Percentiles rank a stretch among this genome's conserved stretches.
Evolutionary conservation across 2,329 filamentous ascomycete genomes (phyloP).

Genomic region (Echinosphaeria canescens): DNA sequence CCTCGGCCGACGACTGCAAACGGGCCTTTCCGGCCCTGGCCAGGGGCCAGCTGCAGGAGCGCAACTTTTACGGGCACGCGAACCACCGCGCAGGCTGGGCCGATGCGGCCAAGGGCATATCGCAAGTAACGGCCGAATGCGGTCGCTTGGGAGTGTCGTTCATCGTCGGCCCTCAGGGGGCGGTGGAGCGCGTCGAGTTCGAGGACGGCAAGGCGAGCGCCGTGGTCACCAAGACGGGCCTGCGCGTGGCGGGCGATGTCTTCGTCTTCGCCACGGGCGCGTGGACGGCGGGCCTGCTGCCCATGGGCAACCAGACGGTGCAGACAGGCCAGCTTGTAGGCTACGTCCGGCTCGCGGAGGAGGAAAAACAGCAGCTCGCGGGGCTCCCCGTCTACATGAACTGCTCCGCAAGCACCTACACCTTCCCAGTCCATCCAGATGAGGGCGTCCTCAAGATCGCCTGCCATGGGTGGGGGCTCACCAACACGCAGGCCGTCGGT

Average conservation of each 20-base stretch:
- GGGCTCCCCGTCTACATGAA: slow-evolving; percentile 7
- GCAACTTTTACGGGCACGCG: slow-evolving; percentile 5
- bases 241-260: slow-evolving; percentile 2
- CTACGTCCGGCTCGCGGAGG: slow-evolving; percentile 8
- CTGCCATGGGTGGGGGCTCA: slow-evolving; percentile 9
- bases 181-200: background rate
- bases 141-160: background rate
- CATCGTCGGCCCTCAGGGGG: background rate
- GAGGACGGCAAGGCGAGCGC: background rate
- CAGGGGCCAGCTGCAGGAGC: slow-evolving; percentile 5
- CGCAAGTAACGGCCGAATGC: slow-evolving; percentile 2
- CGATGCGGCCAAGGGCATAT: slow-evolving; percentile 6
- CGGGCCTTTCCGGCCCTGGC: slow-evolving; percentile 2
- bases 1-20: background rate
- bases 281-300: slow-evolving; percentile 6
- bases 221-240: background rate
- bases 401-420: slow-evolving; percentile 9
- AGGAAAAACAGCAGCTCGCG: slow-evolving; percentile 8
- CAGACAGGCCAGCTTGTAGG: slow-evolving; percentile 7
- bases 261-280: slow-evolving; percentile 8
- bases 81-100: slow-evolving; percentile 8
- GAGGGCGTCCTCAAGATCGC: slow-evolving; percentile 8
- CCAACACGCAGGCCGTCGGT: background rate
- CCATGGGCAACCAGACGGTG: slow-evolving; percentile 5
- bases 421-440: slow-evolving; percentile 10